A percentile compares a stretch with the other conserved stretches of the same genome.
Conservation (phyloP, 2,329 filamentous ascomycete genomes). For the Hirsutella thompsonii region DNA sequence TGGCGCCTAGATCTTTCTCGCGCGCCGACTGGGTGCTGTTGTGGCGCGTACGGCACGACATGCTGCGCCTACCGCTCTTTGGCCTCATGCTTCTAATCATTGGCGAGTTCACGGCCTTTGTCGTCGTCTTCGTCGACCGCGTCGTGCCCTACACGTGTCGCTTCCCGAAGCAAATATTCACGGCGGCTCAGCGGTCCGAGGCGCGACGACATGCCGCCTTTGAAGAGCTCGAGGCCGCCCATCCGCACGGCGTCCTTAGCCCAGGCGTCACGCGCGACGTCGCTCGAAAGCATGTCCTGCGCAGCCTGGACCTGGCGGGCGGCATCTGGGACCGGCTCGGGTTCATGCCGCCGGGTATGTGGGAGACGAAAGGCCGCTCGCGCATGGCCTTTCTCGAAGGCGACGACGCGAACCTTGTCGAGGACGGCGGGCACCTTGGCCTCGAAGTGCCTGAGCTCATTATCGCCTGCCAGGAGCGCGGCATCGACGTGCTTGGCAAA, state of each 20-base stretch:
- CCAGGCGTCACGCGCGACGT: constrained; percentile 15
- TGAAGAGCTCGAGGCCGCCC: constrained; percentile 21
- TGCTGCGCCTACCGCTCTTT: constrained; percentile 69
- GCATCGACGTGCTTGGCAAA: constrained; percentile 42
- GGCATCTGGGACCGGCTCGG: constrained; percentile 36
- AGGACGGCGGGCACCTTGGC: constrained; percentile 42
- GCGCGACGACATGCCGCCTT: constrained; percentile 36
- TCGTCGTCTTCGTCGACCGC: constrained; percentile 57
- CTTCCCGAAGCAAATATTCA: constrained; percentile 60
- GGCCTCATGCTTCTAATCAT: constrained; percentile 61
- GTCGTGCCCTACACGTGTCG: constrained; percentile 73
- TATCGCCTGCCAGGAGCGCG: constrained; percentile 60
- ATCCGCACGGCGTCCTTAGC: constrained; percentile 22
- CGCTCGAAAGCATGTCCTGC: constrained; percentile 25
- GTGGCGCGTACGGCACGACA: constrained; percentile 55
- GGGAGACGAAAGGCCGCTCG: constrained; percentile 38
- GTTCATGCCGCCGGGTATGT: constrained; percentile 33
- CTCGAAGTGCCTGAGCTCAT: constrained; percentile 52
- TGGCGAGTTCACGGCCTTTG: constrained; percentile 75
- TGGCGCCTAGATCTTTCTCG: constrained; percentile 28
- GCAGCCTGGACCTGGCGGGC: constrained; percentile 31
- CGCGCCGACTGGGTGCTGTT: constrained; percentile 61
- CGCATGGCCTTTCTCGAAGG: constrained; percentile 50
- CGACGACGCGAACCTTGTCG: constrained; percentile 58
- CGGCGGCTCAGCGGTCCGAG: constrained; percentile 42